Percentiles rank a stretch among this genome's conserved stretches.
These are phyloP conservation scores for Trypanosoma platydactyli DNA, from an alignment of 208 protist genomes.

Conservation along the genomic window DNA sequence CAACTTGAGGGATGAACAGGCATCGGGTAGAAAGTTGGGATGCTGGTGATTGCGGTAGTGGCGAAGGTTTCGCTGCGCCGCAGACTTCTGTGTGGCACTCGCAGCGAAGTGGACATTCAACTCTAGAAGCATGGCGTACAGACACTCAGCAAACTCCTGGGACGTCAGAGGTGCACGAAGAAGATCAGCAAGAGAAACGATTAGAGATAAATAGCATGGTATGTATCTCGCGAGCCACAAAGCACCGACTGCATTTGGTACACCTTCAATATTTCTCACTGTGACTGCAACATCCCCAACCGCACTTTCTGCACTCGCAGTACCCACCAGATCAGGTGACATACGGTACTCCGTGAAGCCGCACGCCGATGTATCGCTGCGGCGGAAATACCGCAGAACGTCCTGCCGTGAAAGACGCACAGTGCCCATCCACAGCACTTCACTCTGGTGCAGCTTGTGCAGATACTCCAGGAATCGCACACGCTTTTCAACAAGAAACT, in stretches of 20 bases:
- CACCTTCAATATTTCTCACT: not conserved
- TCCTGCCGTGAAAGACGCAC: conserved; percentile 40
- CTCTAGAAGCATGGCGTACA: conserved; percentile 70
- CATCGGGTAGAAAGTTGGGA: not conserved
- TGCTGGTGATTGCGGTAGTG: conserved; percentile 51
- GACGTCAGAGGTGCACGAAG: conserved; percentile 45
- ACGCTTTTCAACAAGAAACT: conserved; percentile 70
- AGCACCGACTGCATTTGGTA: conserved; percentile 1
- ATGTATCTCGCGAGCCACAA: conserved; percentile 30
- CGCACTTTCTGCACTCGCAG: not conserved
- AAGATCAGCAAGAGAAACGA: conserved; percentile 65
- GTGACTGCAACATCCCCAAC: conserved; percentile 9
- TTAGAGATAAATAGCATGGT: conserved; percentile 51
- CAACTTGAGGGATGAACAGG: not conserved
- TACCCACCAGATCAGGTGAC: not conserved
- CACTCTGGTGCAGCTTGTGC: conserved; percentile 55
- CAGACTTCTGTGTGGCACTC: conserved; percentile 41
- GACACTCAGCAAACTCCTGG: conserved; percentile 58
- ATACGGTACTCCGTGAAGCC: not conserved
- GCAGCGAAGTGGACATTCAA: conserved; percentile 53
- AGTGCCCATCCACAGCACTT: conserved; percentile 77
- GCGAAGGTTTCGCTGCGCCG: conserved; percentile 55
- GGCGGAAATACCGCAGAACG: conserved; percentile 26
- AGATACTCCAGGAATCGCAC: conserved; percentile 73
- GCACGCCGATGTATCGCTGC: not conserved